Conservation (phyloP, 306 rosid species). For the Astragalus glycyphyllos region DNA sequence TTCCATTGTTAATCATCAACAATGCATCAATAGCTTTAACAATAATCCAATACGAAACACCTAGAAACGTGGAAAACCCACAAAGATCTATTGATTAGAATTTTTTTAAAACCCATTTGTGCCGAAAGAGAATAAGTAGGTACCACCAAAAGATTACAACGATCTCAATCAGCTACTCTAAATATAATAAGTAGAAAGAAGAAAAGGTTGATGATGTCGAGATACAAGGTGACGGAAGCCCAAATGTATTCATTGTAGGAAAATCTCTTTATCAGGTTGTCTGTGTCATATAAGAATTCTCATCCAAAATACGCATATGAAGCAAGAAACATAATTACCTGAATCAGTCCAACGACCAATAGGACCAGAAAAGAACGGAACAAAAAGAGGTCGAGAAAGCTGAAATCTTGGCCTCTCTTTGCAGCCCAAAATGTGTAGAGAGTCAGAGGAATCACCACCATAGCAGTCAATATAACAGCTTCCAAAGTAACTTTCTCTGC, state of each 20-base stretch:
- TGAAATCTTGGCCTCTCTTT: slow-evolving; percentile 86
- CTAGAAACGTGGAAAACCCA: background rate
- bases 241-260: slow-evolving; percentile 91
- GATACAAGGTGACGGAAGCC: slow-evolving; percentile 87
- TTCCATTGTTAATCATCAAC: background rate
- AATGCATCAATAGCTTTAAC: slow-evolving; percentile 12
- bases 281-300: slow-evolving; percentile 60
- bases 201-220: slow-evolving; percentile 93
- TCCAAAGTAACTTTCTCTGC: slow-evolving; percentile 91
- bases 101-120: background rate
- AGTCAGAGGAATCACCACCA: slow-evolving; percentile 78
- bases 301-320: background rate
- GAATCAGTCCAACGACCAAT: slow-evolving; percentile 72
- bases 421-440: slow-evolving; percentile 98
- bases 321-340: slow-evolving; percentile 55
- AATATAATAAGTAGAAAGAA: slow-evolving; percentile 71
- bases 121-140: background rate
- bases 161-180: slow-evolving; percentile 63
- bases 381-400: slow-evolving; percentile 92
- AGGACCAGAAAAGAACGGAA: slow-evolving; percentile 77
- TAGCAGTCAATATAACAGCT: slow-evolving; percentile 78
- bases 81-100: slow-evolving; percentile 33
- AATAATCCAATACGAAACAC: slow-evolving; percentile 11
- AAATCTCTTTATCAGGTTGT: slow-evolving; percentile 88
- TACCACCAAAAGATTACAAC: slow-evolving; percentile 1